Evolutionary conservation across 257 asterid genomes (phyloP), one percentile per base, ranked within the genome.

Genomic region (Rehmannia glutinosa): DNA sequence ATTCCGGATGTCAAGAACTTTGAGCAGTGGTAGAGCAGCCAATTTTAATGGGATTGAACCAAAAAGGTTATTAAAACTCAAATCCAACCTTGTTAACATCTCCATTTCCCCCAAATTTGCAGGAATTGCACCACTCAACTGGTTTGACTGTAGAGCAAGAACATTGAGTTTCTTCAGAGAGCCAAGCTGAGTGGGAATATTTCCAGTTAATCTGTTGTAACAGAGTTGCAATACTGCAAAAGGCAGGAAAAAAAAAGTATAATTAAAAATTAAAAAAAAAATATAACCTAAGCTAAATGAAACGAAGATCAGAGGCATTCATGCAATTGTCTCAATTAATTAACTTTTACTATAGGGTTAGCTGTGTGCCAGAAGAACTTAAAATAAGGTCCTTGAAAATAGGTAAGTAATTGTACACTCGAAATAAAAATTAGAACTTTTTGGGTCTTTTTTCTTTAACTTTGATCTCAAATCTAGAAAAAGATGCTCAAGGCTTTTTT

Each of bases 221-320:
- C 96, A 88, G 51, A 94, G 92, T 68, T 94, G 96, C 89, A 94
- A 66, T 13, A 94, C 99, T 91, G 95, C 75, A 79, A 61, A 28
- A 25, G 65, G 12, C 2, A 42, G 10, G 42, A 57, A 55, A 7
- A 3, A 32, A 3, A 32, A 32, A 32, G 4, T 32, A 32, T 32
- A 32, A 32, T 3, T 32, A 32, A 32, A 11, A 10, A 3, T 0
- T 7, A 50, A 9, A 50, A 43, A 20, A 20, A 6, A 1, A 38
- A 11, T 6, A 38, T 3, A 38, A 39, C 6, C 43, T 21, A 41
- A 58, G 55, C 33, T 8, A 54, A 28, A 21, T 51, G 64, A 28
- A 33, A 28, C 20, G 17, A 66, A 55, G 47, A 33, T 49, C 60
- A 73, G 12, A 43, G 25, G 36, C 8, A 47, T 33, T 46, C 16